Conservation (phyloP, 2,329 filamentous ascomycete species). For the Alternaria ventricosa region DNA sequence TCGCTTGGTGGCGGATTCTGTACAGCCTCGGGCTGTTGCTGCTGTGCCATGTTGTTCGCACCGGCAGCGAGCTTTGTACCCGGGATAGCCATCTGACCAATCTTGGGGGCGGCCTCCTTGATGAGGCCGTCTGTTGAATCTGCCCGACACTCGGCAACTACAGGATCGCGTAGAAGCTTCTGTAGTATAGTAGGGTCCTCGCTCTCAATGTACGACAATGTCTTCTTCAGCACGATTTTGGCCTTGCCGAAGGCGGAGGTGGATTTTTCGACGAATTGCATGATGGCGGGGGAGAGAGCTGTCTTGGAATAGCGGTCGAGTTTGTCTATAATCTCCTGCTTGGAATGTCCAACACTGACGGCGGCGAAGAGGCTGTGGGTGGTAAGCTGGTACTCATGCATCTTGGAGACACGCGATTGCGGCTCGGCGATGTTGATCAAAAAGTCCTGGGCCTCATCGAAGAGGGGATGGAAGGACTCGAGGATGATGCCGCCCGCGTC, state of each 20-base stretch:
- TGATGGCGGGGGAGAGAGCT: conserved; percentile 79
- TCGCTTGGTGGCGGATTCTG: conserved; percentile 55
- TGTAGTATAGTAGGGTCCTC: conserved; percentile 86
- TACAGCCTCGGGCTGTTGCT: conserved; percentile 34
- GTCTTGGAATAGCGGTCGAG: conserved; percentile 90
- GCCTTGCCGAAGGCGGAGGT: conserved; percentile 95
- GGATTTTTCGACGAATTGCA: conserved; percentile 79
- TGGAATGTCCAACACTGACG: conserved; percentile 89
- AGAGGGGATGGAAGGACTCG: conserved; percentile 90
- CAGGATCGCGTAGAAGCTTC: conserved; percentile 80
- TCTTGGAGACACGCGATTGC: conserved; percentile 82
- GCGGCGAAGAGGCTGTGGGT: conserved; percentile 94
- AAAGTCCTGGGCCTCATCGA: conserved; percentile 88
- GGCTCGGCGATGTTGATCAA: conserved; percentile 96
- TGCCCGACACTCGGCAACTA: conserved; percentile 80
- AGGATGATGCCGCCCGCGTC: conserved; percentile 85
- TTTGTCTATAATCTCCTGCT: conserved; percentile 87
- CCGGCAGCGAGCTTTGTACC: conserved; percentile 93
- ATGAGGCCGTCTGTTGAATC: conserved; percentile 76
- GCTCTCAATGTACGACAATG: conserved; percentile 92
- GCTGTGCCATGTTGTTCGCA: conserved; percentile 69
- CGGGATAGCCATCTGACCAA: conserved; percentile 87
- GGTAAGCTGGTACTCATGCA: conserved; percentile 93
- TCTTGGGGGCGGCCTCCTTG: conserved; percentile 81
- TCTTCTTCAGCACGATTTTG: conserved; percentile 92